phyloP scores from a whole-genome alignment of 805 yeast genomes.

The Candida xiaguanensis region DNA sequence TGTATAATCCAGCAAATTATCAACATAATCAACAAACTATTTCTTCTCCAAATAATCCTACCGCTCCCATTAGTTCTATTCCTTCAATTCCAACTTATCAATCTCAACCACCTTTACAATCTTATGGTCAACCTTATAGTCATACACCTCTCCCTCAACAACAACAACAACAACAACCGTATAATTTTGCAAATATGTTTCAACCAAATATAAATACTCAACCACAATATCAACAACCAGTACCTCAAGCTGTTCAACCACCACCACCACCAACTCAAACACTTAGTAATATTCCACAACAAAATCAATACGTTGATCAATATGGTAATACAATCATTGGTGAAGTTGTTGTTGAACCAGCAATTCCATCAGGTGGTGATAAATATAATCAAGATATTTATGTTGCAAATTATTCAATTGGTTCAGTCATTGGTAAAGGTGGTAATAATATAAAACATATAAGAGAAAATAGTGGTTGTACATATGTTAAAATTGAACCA shows the following conservation, averaged over 20 bases:
- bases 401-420: conserved; percentile 76
- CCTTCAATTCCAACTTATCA: conserved; percentile 2
- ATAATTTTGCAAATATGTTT: conserved; percentile 39
- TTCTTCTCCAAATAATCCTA: conserved; percentile 7
- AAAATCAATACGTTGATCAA: conserved; percentile 38
- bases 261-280: neutral
- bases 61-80: conserved; percentile 12
- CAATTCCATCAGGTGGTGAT: conserved; percentile 36
- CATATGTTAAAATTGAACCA: conserved; percentile 68
- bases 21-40: conserved; percentile 13
- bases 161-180: conserved; percentile 21
- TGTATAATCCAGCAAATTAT: conserved; percentile 56
- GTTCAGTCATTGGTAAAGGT: conserved; percentile 81
- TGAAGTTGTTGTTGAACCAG: conserved; percentile 39
- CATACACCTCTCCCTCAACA: conserved; percentile 12
- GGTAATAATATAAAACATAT: conserved; percentile 80
- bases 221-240: conserved; percentile 21
- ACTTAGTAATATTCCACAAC: conserved; percentile 21
- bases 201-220: conserved; percentile 24
- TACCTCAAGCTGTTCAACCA: conserved; percentile 38
- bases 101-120: conserved; percentile 2
- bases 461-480: conserved; percentile 65
- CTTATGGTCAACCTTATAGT: conserved; percentile 9
- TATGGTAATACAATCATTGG: conserved; percentile 43
- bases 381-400: conserved; percentile 64